A percentile compares a stretch with the other conserved stretches of the same genome.
Conservation (phyloP, 108 stramenopile genomes). For the Aurantiochytrium sp. region DNA sequence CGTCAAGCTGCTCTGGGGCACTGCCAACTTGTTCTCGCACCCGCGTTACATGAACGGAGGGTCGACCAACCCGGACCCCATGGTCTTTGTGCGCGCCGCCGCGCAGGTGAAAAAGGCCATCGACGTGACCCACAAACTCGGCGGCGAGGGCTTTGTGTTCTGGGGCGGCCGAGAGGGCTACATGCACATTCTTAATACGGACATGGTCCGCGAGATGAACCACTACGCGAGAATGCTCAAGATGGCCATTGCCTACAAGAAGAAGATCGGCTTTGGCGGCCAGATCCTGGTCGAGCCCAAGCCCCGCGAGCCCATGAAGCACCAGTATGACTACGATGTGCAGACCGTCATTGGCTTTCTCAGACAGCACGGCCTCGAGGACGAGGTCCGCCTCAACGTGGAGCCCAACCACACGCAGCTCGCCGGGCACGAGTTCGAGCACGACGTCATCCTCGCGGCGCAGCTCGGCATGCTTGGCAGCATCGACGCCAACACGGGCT, state of each 20-base stretch:
- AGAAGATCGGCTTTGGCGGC: slow-evolving; percentile 46
- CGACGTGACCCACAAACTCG: slow-evolving; percentile 60
- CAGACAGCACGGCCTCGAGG: slow-evolving; percentile 52
- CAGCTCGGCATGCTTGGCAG: slow-evolving; percentile 61
- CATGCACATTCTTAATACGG: slow-evolving; percentile 58
- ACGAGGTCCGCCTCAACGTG: slow-evolving; percentile 65
- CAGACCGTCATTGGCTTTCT: slow-evolving; percentile 65
- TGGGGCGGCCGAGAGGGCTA: slow-evolving; percentile 69
- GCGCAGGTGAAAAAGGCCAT: slow-evolving; percentile 64
- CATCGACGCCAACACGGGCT: slow-evolving; percentile 68
- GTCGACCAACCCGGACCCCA: slow-evolving; percentile 63
- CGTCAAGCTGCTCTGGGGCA: slow-evolving; percentile 63
- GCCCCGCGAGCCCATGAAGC: slow-evolving; percentile 65
- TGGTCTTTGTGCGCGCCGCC: slow-evolving; percentile 57
- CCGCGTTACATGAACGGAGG: slow-evolving; percentile 68
- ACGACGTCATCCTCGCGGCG: slow-evolving; percentile 57
- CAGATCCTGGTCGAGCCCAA: slow-evolving; percentile 69
- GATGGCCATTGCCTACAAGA: slow-evolving; percentile 60
- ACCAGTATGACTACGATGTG: slow-evolving; percentile 72
- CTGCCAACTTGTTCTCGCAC: slow-evolving; percentile 63
- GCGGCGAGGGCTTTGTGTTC: slow-evolving; percentile 62
- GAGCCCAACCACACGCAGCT: slow-evolving; percentile 70
- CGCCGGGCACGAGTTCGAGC: slow-evolving; percentile 64
- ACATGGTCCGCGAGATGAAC: slow-evolving; percentile 60
- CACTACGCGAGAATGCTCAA: slow-evolving; percentile 59